These are phyloP conservation scores for Hypericum androsaemum DNA, from an alignment of 345 rosid genomes.

Conservation along the genomic window DNA sequence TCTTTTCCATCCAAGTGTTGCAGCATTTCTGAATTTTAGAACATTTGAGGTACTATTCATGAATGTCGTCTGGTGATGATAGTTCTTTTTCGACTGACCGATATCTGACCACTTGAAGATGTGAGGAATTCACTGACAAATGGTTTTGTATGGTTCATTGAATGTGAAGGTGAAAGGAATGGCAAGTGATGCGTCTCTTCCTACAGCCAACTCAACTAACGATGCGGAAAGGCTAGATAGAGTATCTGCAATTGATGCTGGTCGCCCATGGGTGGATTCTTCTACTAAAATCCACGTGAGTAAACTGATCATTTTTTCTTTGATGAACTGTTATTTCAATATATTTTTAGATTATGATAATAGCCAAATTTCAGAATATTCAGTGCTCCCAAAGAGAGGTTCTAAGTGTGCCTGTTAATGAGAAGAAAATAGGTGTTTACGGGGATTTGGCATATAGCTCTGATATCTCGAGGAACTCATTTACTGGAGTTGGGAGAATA, in stretches of 20 bases:
- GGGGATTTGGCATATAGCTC: slow-evolving; percentile 57
- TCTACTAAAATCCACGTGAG: slow-evolving; percentile 49
- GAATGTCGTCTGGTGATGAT: too few species aligned
- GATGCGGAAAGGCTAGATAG: slow-evolving; percentile 48
- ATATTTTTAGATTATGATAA: slow-evolving; percentile 13
- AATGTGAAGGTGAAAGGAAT: slow-evolving; percentile 34
- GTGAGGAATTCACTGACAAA: too few species aligned
- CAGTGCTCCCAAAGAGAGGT: slow-evolving; percentile 48
- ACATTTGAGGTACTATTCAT: too few species aligned
- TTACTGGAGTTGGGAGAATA: slow-evolving; percentile 46
- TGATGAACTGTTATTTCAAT: slow-evolving; percentile 1
- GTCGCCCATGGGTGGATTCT: slow-evolving; percentile 54
- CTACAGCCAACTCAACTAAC: slow-evolving; percentile 28
- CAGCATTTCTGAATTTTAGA: too few species aligned
- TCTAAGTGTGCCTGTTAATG: slow-evolving; percentile 40
- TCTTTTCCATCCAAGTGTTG: too few species aligned
- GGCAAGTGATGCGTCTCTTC: slow-evolving; percentile 26
- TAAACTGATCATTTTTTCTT: slow-evolving; percentile 10
- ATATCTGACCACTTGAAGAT: too few species aligned
- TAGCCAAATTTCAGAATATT: slow-evolving; percentile 24
- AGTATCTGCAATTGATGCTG: slow-evolving; percentile 27
- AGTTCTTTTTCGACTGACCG: too few species aligned
- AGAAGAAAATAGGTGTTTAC: slow-evolving; percentile 38
- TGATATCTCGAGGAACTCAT: slow-evolving; percentile 44
- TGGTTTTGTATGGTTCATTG: slow-evolving; percentile 8